Conservation (phyloP, 345 rosid species). For the Populus deltoides region DNA sequence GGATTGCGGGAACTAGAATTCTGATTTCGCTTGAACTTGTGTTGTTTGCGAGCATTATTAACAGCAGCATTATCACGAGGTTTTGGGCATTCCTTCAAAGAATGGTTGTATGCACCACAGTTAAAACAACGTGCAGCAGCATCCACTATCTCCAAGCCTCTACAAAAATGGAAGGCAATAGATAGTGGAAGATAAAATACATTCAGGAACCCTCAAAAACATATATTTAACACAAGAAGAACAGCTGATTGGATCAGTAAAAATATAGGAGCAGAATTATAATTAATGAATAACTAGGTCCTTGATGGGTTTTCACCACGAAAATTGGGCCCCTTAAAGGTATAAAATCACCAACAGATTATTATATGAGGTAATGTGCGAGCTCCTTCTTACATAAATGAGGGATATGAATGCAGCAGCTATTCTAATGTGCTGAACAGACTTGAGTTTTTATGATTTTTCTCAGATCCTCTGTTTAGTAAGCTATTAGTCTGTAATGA, state of each 20-base stretch:
- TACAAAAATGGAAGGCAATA: conserved; percentile 33
- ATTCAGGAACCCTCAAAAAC: not conserved
- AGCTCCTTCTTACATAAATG: not conserved
- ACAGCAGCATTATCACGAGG: conserved; percentile 84
- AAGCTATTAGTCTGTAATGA: not conserved
- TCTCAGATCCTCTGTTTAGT: not conserved
- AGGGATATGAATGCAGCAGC: not conserved
- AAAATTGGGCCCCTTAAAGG: not conserved
- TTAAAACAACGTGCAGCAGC: conserved; percentile 90
- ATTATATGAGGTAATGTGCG: not conserved
- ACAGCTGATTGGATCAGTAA: not conserved
- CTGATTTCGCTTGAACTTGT: conserved; percentile 63
- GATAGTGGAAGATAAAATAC: not conserved
- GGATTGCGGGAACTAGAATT: conserved; percentile 50
- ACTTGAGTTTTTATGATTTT: not conserved
- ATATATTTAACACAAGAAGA: not conserved
- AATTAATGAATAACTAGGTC: not conserved
- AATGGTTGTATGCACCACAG: conserved; percentile 86
- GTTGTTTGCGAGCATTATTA: conserved; percentile 74
- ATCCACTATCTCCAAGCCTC: conserved; percentile 68
- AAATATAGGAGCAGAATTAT: not conserved
- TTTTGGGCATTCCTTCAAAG: conserved; percentile 78
- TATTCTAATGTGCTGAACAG: not conserved
- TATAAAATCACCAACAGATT: not conserved
- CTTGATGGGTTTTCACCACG: not conserved